Base-by-base conservation (phyloP, 805 yeast species). In the Cyberlindnera maritima region DNA sequence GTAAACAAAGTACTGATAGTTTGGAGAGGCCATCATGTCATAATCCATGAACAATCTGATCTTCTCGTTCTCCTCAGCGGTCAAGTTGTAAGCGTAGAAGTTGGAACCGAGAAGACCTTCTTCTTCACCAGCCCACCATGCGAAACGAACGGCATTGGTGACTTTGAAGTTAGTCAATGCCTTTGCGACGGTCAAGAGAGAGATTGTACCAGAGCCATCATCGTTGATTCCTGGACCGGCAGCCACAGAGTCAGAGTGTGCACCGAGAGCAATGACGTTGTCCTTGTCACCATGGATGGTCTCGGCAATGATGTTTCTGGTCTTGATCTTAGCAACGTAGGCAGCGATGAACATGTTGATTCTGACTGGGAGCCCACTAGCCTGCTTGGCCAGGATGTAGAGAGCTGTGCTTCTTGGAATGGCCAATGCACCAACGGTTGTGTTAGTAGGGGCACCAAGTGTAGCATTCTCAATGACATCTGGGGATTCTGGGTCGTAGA, bases 121-220 rank as follows among this genome's bases (percentile, higher is more conserved):
- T 67, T 91, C 98, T 69, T 91, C 98, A 44, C 96, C 97, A 34
- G 97, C 84, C 97, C 97, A 91, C 92, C 95, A 91, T 4, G 96
- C 97, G 65, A 91, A 87, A 63, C 97, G 82, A 23, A 91, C 97
- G 41, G 92, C 88, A 66, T 91, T 91, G 59, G 79, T 86, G 45
- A 88, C 79, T 58, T 79, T 78, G 76, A 77, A 92, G 36, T 85
- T 77, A 43, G 94, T 69, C 65, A 92, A 79, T 48, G 83, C 83
- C 60, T 80, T 78, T 41, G 97, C 97, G 40, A 92, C 95, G 56
- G 85, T 88, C 52, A 91, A 74, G 52, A 90, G 72, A 1, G 97
- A 85, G 50, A 88, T 78, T 17, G 96, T 80, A 43, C 98, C 98
- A 14, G 92, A 80, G 19, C 98, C 98, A 63, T 91, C 96, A 61